A percentile compares a stretch with the other conserved stretches of the same genome.
These are phyloP conservation scores for Lycium barbarum DNA, from an alignment of 257 asterid species.

Conservation along the genomic window DNA sequence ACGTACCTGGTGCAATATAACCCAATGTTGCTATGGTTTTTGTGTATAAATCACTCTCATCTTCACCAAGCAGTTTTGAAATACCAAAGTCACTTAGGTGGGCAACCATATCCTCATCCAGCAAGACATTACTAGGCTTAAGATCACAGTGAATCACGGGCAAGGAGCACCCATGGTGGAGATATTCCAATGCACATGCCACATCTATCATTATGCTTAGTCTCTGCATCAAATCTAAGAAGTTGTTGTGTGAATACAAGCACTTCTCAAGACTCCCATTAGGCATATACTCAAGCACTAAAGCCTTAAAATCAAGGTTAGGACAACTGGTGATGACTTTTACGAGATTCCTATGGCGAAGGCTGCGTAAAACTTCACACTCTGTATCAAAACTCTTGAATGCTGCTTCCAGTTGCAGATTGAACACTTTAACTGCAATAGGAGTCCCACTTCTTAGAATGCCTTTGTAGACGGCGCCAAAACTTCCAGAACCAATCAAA, in stretches of 20 bases:
- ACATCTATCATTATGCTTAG: not conserved
- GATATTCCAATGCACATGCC: not conserved
- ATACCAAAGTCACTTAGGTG: not conserved
- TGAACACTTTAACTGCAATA: not conserved
- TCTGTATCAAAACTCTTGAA: conserved; percentile 1
- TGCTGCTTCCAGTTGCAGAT: not conserved
- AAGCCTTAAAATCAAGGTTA: not conserved
- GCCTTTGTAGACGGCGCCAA: not conserved
- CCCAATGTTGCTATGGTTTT: not conserved
- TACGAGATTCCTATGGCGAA: not conserved
- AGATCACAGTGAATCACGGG: not conserved
- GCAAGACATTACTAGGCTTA: not conserved
- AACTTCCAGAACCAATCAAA: not conserved
- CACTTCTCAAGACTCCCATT: not conserved
- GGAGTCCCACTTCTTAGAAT: not conserved
- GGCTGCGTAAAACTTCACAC: not conserved
- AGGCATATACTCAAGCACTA: not conserved
- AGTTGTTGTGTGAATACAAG: not conserved
- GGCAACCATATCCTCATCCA: not conserved
- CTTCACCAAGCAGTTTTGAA: not conserved
- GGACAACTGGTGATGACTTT: not conserved
- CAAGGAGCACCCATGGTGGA: not conserved
- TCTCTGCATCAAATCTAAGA: not conserved
- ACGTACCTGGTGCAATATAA: not conserved
- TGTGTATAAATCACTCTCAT: not conserved